Percentiles rank a stretch among this genome's conserved stretches.
These are phyloP conservation scores for Chytridiales sp. DNA, from an alignment of 371 early-diverging fungal genomes.

Conservation along the genomic window DNA sequence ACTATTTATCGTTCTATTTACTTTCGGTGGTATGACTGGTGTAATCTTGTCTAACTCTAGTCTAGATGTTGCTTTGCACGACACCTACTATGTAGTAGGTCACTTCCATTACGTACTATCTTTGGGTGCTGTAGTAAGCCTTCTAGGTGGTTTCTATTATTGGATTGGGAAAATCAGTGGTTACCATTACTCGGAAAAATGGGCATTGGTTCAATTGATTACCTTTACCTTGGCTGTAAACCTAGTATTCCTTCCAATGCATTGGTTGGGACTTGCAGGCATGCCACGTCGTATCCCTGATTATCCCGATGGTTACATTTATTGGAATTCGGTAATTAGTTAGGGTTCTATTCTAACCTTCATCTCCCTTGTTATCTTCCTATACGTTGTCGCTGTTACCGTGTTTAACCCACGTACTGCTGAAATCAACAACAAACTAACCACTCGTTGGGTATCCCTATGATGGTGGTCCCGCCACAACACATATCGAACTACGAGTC, in stretches of 20 bases:
- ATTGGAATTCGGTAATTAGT: constrained; percentile 60
- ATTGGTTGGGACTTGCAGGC: constrained; percentile 49
- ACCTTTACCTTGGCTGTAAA: constrained; percentile 46
- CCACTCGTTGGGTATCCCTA: constrained; percentile 12
- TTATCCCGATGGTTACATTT: constrained; percentile 59
- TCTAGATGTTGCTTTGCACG: constrained; percentile 51
- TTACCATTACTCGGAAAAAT: constrained; percentile 59
- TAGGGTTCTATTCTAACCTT: constrained; percentile 59
- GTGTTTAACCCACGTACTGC: constrained; percentile 16
- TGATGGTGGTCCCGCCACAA: too few relatives aligned
- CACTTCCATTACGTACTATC: constrained; percentile 65
- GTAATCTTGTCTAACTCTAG: constrained; percentile 54
- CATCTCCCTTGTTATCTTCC: constrained; percentile 56
- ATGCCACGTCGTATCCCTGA: constrained; percentile 56
- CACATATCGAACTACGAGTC: too few relatives aligned
- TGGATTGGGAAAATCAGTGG: constrained; percentile 62
- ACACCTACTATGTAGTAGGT: constrained; percentile 44
- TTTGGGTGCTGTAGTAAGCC: constrained; percentile 60
- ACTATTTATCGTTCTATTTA: constrained; percentile 58
- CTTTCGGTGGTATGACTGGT: constrained; percentile 57
- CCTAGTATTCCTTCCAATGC: constrained; percentile 52
- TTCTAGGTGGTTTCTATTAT: constrained; percentile 62
- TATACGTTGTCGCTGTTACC: constrained; percentile 50
- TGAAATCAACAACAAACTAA: constrained; percentile 14
- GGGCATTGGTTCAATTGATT: constrained; percentile 53